Conservation (phyloP, 75 land plant genomes). For the Picea glauca region DNA sequence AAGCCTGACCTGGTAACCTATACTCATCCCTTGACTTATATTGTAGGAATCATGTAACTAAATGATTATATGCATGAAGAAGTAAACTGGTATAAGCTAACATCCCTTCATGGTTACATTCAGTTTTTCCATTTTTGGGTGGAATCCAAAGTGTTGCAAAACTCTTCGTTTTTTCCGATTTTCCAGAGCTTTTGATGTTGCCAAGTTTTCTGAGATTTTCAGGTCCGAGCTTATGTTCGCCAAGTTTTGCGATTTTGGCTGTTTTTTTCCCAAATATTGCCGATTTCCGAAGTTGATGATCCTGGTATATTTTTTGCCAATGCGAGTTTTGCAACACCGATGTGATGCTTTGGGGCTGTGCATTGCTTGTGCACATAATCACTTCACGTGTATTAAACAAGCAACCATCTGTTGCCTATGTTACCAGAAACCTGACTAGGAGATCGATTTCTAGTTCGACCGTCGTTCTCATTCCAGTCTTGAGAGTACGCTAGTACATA, state of each 20-base stretch:
- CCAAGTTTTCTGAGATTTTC: too few species aligned
- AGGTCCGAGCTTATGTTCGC: too few species aligned
- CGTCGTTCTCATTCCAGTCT: background rate
- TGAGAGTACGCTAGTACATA: background rate
- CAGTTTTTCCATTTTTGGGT: background rate
- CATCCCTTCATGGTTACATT: background rate
- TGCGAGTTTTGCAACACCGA: too few species aligned
- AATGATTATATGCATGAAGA: background rate
- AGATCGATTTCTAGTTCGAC: background rate
- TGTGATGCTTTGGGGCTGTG: background rate
- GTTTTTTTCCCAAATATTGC: too few species aligned
- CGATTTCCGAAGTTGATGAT: too few species aligned
- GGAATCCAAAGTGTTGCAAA: background rate
- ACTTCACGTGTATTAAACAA: background rate
- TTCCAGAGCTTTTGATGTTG: too few species aligned
- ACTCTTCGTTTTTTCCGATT: too few species aligned
- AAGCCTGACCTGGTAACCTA: slow-evolving; percentile 55
- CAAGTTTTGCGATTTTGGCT: too few species aligned
- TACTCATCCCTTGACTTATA: background rate
- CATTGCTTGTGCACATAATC: background rate
- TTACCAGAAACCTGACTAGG: background rate
- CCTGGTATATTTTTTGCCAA: too few species aligned
- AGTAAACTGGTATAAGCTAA: background rate
- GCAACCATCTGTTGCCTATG: too few species aligned
- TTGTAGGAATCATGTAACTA: background rate